Evolutionary conservation across 2,329 filamentous ascomycete species (phyloP).

Genomic region (Lasiodiplodia hormozganensis): DNA sequence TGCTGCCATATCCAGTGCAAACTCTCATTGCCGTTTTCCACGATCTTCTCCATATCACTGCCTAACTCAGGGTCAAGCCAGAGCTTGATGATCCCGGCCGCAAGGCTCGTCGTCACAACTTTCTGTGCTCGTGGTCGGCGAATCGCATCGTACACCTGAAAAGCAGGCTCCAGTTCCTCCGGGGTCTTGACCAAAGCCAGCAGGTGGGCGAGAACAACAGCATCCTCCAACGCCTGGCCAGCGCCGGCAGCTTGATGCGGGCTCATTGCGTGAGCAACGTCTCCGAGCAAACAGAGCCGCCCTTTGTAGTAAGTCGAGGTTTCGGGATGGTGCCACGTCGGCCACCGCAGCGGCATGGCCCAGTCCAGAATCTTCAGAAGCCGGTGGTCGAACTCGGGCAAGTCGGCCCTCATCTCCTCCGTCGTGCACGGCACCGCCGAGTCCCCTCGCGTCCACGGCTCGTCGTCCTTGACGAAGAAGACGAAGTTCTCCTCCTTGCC

Average conservation of each 20-base stretch:
- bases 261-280: constrained; percentile 58
- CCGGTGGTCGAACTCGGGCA: constrained; percentile 25
- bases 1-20: constrained; percentile 52
- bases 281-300: constrained; percentile 55
- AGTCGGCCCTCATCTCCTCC: constrained; percentile 38
- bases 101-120: constrained; percentile 48
- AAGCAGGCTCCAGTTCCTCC: constrained; percentile 23
- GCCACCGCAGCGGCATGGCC: constrained; percentile 54
- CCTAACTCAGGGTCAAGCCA: constrained; percentile 38
- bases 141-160: constrained; percentile 31
- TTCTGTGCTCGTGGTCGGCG: constrained; percentile 33
- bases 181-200: constrained; percentile 35
- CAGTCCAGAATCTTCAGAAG: constrained; percentile 21
- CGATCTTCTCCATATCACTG: constrained; percentile 46
- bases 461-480: constrained; percentile 34
- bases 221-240: constrained; percentile 63
- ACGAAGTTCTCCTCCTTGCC: constrained; percentile 37
- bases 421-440: constrained; percentile 33
- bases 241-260: constrained; percentile 65
- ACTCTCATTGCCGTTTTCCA: constrained; percentile 38
- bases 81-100: constrained; percentile 50
- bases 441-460: constrained; percentile 31
- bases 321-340: constrained; percentile 55
- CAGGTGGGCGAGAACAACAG: constrained; percentile 52
- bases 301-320: constrained; percentile 48